Percentiles rank a stretch among this genome's conserved stretches.
These are phyloP conservation scores for Chytriomyces confervae DNA, from an alignment of 192 early-diverging fungal species.

Conservation along the genomic window DNA sequence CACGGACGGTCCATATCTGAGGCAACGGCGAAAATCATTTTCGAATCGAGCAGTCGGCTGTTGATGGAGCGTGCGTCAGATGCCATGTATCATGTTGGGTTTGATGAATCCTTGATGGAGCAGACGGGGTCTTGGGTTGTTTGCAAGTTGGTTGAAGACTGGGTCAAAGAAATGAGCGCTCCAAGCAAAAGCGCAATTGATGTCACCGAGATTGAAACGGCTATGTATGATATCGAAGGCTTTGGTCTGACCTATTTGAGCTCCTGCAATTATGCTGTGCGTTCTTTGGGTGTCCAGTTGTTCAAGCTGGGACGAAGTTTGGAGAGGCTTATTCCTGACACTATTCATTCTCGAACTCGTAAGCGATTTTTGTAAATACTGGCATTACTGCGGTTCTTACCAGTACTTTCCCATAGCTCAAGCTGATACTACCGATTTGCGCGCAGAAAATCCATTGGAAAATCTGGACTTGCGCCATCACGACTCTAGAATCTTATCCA, in stretches of 20 bases:
- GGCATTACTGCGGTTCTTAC: not conserved
- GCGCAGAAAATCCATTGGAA: not conserved
- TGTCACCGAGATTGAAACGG: conserved; percentile 45
- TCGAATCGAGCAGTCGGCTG: not conserved
- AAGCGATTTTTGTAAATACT: not conserved
- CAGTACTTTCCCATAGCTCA: not conserved
- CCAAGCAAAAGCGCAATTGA: conserved; percentile 17
- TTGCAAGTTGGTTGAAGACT: conserved; percentile 38
- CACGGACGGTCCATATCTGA: conserved; percentile 26
- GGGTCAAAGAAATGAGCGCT: conserved; percentile 42
- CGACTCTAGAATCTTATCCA: conserved; percentile 48
- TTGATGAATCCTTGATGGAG: conserved; percentile 23
- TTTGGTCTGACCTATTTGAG: conserved; percentile 77
- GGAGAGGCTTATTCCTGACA: conserved; percentile 42
- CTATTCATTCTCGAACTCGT: not conserved
- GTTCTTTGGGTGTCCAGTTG: conserved; percentile 66
- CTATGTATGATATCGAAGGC: conserved; percentile 75
- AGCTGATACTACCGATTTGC: not conserved
- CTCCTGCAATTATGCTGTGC: conserved; percentile 59
- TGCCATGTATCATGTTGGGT: conserved; percentile 20
- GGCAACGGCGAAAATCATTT: conserved; percentile 12
- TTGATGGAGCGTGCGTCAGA: conserved; percentile 24
- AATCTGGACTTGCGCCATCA: conserved; percentile 23
- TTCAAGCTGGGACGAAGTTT: conserved; percentile 61
- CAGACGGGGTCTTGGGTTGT: conserved; percentile 25